Base-by-base conservation (phyloP, 345 rosid species). In the Gynandropsis gynandra region DNA sequence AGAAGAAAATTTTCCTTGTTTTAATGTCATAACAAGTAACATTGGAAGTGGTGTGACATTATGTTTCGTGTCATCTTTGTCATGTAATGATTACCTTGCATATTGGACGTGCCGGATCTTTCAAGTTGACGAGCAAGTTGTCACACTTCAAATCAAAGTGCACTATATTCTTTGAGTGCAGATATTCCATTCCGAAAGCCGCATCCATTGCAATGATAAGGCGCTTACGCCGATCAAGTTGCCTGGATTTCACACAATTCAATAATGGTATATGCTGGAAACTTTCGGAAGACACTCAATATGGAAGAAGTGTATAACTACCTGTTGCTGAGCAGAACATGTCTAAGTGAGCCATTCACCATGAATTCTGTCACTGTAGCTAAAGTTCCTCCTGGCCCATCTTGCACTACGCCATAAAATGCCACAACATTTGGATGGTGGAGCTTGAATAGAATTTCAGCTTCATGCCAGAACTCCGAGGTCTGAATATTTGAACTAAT, bases 381-480 rank as follows among this genome's bases (percentile, higher is more conserved):
- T 62, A 92, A 70, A 47, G 98, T 78, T 54, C 80, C 90, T 15
- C 97, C 94, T 20, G 93, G 97, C 55, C 95, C 95, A 76, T 92
- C 90, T 68, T 82, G 85, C 60, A 92, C 98, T 46, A 92, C 98
- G 34, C 98, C 97, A 61, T 92, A 92, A 71, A 92, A 87, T 61
- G 98, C 97, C 60, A 92, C 86, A 50, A 92, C 95, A 72, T 92
- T 92, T 45, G 98, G 95, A 73, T 92, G 98, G 68, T 87, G 97
- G 65, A 92, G 95, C 78, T 80, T 85, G 62, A 97, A 87, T 63
- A 92, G 95, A 63, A 92, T 87, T 47, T 87, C 98, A 72, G 97
- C 98, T 69, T 92, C 98, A 58, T 85, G 83, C 98, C 98, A 92
- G 76, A 87, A 87, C 72, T 92, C 97, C 65, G 73, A 64, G 20